Evolutionary conservation across 1,139 yeast species (phyloP), one percentile per base, ranked within the genome.

Genomic region (Saccharomyces hybrid): DNA sequence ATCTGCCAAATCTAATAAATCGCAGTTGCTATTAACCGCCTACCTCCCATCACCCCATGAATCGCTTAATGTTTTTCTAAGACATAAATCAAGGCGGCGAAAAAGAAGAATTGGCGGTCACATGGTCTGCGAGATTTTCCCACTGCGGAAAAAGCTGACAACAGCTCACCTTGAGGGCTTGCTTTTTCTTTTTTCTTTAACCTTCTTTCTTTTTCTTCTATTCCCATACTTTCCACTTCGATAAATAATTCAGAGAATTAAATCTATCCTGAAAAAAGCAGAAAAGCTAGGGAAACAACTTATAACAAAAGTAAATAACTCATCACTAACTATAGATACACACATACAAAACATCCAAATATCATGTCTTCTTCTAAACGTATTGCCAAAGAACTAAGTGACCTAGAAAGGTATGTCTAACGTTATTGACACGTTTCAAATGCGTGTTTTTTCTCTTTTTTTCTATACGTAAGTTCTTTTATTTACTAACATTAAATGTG

Each of bases 361-460:
- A 58, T 27, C 54, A 88, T 88, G 96, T 90, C 96, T 68, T 81
- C 84, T 67, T 81, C 83, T 69, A 91, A 91, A 77, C 91, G 98
- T 82, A 90, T 91, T 70, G 88, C 88, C 78, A 91, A 91, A 78
- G 98, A 91, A 77, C 82, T 91, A 70, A 86, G 87, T 66, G 98
- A 91, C 75, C 81, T 91, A 71, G 97, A 96, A 73, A 85, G 88
- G 93, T 86, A 81, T 75, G 93, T 84, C 44, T 38, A 38, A 4
- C 1, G 44, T 16, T 38, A 38, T 38, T 46, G 16, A 11, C 25
- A 16, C 44, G 16, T 48, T 32, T 38, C 11, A 32, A 28, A n/a
- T 31, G 28, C 47, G 42, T 42, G 26, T 23, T 31, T 31, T 38
- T 14, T 27, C 7, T 27, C 9, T 32, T 25, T 41, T 48, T 44